Base-by-base conservation (phyloP, 2,329 filamentous ascomycete genomes). In the Cladosporium cucumerinum region DNA sequence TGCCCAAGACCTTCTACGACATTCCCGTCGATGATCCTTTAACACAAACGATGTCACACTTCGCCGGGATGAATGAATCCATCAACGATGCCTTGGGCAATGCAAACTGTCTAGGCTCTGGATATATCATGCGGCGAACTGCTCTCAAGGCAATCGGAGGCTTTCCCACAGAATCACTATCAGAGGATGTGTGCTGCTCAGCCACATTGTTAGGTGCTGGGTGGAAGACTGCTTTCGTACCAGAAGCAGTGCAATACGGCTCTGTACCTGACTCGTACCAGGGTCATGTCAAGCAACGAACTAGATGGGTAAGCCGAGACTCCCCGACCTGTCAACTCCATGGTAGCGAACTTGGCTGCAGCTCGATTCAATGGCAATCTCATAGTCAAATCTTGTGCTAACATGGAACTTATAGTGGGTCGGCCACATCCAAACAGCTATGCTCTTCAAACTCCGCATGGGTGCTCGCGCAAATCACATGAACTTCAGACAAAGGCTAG, bases 1-100 rank as follows among this genome's bases (percentile, higher is more conserved):
- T 84, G 82, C n/a, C 87, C 84, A 85, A 87, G 68, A 80, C 86
- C 3, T 88, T 87, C 75, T 88, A 88, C 78, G 87, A 88, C 71
- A 82, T 84, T 3, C 86, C 86, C 5, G 75, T 76, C 0, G 82
- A 82, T 6, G 87, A 89, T 62, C 85, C 85, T 16, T 80, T 89
- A 7, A 80, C 81, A 1, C 85, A 87, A 72, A 83, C 81, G 71
- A 79, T 87, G 51, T 82, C 86, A 70, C 82, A 84, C 67, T 87
- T 87, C 72, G 83, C 85, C 11, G 83, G 86, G 72, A 76, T 81
- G n/a, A 79, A 78, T 71, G 81, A 83, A 66, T 76, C 77, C 5
- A 78, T 79, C 48, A 81, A 81, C 66, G 81, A 83, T 65, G 75
- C 76, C 0, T 72, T 78, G 30, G 78, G 77, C 75, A 83, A 85